These are phyloP conservation scores for Lipomyces starkeyi DNA, from an alignment of 805 yeast genomes.

Conservation along the genomic window DNA sequence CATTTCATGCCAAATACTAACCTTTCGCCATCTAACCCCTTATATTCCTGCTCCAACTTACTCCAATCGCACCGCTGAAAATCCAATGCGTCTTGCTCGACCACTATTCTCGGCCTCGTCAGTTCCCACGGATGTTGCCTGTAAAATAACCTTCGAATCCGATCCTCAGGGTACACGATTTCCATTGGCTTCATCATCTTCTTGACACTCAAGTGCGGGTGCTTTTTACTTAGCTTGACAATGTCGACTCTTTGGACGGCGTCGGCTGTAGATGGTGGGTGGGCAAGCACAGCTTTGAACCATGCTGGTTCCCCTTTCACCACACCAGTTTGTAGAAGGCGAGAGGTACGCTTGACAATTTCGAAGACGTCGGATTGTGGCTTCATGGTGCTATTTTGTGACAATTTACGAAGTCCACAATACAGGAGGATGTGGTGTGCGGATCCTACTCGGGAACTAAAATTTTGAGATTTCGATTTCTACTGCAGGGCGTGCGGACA, in stretches of 20 bases:
- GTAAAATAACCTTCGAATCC: slow-evolving; percentile 79
- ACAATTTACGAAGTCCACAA: background rate
- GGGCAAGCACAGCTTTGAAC: slow-evolving; percentile 81
- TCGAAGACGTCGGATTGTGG: slow-evolving; percentile 69
- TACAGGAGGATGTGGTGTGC: background rate
- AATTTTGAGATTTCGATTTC: too few species aligned
- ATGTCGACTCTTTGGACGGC: slow-evolving; percentile 38
- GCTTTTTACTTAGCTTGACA: slow-evolving; percentile 38
- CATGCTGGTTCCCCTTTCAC: slow-evolving; percentile 70
- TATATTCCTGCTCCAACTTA: slow-evolving; percentile 69
- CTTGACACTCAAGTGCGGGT: slow-evolving; percentile 31
- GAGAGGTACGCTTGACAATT: slow-evolving; percentile 67
- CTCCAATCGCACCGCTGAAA: slow-evolving; percentile 71
- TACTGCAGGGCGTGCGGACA: too few species aligned
- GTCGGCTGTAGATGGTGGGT: slow-evolving; percentile 75
- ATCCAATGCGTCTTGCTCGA: slow-evolving; percentile 76
- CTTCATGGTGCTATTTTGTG: slow-evolving; percentile 26
- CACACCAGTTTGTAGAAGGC: slow-evolving; percentile 68
- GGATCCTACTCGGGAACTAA: background rate
- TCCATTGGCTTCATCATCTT: slow-evolving; percentile 58
- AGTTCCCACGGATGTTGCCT: slow-evolving; percentile 98
- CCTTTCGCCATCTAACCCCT: slow-evolving; percentile 84
- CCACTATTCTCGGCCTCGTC: slow-evolving; percentile 81
- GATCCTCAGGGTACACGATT: slow-evolving; percentile 73
- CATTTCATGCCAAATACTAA: slow-evolving; percentile 8